These are phyloP conservation scores for Allium fistulosum DNA, from an alignment of 106 monocot genomes.

Conservation along the genomic window DNA sequence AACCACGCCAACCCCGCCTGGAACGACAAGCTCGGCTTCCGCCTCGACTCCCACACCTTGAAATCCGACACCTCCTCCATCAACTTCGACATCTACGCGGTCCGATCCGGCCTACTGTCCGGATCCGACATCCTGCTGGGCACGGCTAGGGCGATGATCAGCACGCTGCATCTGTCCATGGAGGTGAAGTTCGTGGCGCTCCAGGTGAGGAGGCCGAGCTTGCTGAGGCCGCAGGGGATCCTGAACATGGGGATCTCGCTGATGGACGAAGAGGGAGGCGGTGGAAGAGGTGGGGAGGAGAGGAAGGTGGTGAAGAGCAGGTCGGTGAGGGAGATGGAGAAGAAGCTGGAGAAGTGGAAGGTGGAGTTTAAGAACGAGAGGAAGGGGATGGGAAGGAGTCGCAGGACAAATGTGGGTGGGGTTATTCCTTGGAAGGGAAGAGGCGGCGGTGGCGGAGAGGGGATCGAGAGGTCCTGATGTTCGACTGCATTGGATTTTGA, in stretches of 20 bases:
- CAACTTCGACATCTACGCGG: slow-evolving; percentile 27
- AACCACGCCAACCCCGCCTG: slow-evolving; percentile 28
- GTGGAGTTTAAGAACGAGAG: slow-evolving; percentile 5
- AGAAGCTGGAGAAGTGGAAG: slow-evolving; percentile 23
- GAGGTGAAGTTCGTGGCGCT: too few species aligned
- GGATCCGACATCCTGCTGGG: slow-evolving; percentile 25
- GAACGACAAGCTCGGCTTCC: slow-evolving; percentile 50
- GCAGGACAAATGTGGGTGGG: neutral
- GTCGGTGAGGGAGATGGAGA: slow-evolving; percentile 5
- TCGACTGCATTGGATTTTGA: too few species aligned
- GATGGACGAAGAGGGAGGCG: slow-evolving; percentile 3
- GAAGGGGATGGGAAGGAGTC: neutral
- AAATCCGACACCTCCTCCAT: slow-evolving; percentile 31
- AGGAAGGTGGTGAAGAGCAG: neutral
- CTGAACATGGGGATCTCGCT: slow-evolving; percentile 9
- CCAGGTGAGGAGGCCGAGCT: too few species aligned
- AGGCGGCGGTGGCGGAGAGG: neutral
- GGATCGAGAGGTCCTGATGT: too few species aligned
- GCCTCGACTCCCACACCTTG: slow-evolving; percentile 24
- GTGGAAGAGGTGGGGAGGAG: neutral
- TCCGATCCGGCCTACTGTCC: slow-evolving; percentile 6
- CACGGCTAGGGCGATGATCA: slow-evolving; percentile 30
- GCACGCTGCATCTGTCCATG: too few species aligned
- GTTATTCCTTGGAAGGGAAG: neutral
- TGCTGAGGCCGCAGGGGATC: too few species aligned